Base-by-base conservation (phyloP, 1,139 yeast species). In the Scheffersomyces lignicola region DNA sequence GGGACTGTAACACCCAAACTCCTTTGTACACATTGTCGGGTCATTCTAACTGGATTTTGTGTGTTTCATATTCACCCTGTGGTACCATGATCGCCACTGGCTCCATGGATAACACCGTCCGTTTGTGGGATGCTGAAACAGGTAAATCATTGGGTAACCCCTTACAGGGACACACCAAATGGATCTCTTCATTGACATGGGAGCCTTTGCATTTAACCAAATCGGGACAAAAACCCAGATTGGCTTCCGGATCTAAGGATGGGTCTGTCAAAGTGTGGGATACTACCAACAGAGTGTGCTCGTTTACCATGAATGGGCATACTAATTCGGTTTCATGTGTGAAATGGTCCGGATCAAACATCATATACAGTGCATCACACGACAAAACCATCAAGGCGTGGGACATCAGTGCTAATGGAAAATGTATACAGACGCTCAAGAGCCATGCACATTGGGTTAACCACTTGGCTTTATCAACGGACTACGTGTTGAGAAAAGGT, bases 391-490 rank as follows among this genome's bases (percentile, higher is more conserved):
- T 92, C 46, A 83, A 83, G 58, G 87, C 87, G 1, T 92, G 99
- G 99, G 94, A 87, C 52, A 64, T 70, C 29, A 70, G 82, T 35
- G 83, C 83, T 14, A 74, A 75, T 29, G 97, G 97, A 15, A 80
- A 78, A 49, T 78, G 95, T 48, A 72, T 87, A 29, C 89, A 85
- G 52, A 81, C 87, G 1, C 66, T 92, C 44, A 82, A 81, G 56
- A 78, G 94, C 31, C 99, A 92, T 58, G 97, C 95, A 2, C 98
- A 94, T 61, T 92, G 99, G 97, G 95, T 92, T 33, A 92, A 92
- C 57, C 97, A 92, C 60, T 70, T 92, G 44, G 85, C 97, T 0
- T 67, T 92, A 31, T 86, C 96, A 2, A 90, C 97, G 0, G 99
- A 92, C 54, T 83, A 83, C 52, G 95, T 81, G 1, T 65, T 92